These are phyloP conservation scores for Terfezia claveryi DNA, from an alignment of 495 filamentous ascomycete species.

Conservation along the genomic window DNA sequence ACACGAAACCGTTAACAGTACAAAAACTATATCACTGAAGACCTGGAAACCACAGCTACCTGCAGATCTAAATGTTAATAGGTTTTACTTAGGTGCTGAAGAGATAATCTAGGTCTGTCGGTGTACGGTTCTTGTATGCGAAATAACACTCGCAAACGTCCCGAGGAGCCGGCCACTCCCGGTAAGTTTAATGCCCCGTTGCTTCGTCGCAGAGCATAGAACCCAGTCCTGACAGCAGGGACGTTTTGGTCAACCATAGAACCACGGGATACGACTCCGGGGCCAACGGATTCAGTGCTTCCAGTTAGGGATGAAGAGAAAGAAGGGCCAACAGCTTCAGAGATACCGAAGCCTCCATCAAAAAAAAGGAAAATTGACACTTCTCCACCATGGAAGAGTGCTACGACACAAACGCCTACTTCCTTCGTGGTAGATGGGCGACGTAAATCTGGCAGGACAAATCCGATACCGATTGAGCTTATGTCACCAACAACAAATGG, in stretches of 20 bases:
- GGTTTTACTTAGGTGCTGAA: too few relatives aligned
- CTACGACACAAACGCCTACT: conserved; percentile 67
- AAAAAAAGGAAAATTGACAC: conserved; percentile 42
- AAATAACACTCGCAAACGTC: conserved; percentile 17
- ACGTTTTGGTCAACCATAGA: too few relatives aligned
- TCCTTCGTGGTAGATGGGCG: conserved; percentile 62
- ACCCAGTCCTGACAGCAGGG: too few relatives aligned
- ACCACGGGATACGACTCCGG: too few relatives aligned
- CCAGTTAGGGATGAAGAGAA: background rate
- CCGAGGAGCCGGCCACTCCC: conserved; percentile 14
- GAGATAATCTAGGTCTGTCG: too few relatives aligned
- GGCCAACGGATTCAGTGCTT: too few relatives aligned
- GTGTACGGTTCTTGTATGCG: conserved; percentile 9
- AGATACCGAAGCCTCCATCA: conserved; percentile 27
- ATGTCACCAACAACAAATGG: conserved; percentile 41
- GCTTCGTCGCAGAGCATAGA: background rate
- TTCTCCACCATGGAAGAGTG: conserved; percentile 89
- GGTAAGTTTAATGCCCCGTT: conserved; percentile 1
- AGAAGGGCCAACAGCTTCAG: background rate
- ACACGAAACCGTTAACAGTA: too few relatives aligned
- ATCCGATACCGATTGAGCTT: conserved; percentile 45
- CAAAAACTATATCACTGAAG: too few relatives aligned
- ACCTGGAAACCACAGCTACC: too few relatives aligned
- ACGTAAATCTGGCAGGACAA: conserved; percentile 69
- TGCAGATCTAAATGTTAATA: too few relatives aligned